Evolutionary conservation across 108 stramenopile genomes (phyloP).

Genomic region (Chaetoceros tenuissimus): DNA sequence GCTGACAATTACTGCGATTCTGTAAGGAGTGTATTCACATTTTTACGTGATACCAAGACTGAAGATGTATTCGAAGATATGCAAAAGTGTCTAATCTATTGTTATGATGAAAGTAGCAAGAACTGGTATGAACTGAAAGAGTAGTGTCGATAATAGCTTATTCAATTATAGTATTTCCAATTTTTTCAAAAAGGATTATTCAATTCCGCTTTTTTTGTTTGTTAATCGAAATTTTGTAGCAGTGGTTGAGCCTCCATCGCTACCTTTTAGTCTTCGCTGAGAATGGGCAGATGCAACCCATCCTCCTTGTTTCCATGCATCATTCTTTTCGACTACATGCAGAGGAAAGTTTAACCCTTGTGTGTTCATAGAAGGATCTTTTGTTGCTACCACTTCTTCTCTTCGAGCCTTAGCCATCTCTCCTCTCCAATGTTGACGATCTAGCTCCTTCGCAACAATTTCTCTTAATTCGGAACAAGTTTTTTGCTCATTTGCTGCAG

Average conservation of each 20-base stretch:
- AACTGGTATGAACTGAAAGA: background rate
- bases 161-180: background rate
- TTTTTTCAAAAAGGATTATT: background rate
- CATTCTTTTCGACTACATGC: conserved; percentile 59
- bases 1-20: conserved; percentile 51
- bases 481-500: conserved; percentile 44
- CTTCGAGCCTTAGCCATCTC: conserved; percentile 44
- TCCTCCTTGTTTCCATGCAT: conserved; percentile 71
- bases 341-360: conserved; percentile 70
- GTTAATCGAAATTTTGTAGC: conserved; percentile 67
- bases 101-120: background rate
- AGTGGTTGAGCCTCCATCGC: conserved; percentile 56
- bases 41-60: conserved; percentile 14
- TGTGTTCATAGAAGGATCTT: conserved; percentile 24
- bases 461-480: conserved; percentile 34
- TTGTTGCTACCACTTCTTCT: conserved; percentile 11
- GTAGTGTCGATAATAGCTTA: background rate
- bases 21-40: conserved; percentile 28
- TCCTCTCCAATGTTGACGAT: conserved; percentile 75
- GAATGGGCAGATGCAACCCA: conserved; percentile 80
- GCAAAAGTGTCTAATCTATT: background rate
- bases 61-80: conserved; percentile 13
- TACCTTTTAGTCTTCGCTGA: conserved; percentile 53
- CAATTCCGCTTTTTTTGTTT: conserved; percentile 16
- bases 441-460: conserved; percentile 46